phyloP scores from a whole-genome alignment of 148 eudicot species.

The Vaccinium corymbosum region DNA sequence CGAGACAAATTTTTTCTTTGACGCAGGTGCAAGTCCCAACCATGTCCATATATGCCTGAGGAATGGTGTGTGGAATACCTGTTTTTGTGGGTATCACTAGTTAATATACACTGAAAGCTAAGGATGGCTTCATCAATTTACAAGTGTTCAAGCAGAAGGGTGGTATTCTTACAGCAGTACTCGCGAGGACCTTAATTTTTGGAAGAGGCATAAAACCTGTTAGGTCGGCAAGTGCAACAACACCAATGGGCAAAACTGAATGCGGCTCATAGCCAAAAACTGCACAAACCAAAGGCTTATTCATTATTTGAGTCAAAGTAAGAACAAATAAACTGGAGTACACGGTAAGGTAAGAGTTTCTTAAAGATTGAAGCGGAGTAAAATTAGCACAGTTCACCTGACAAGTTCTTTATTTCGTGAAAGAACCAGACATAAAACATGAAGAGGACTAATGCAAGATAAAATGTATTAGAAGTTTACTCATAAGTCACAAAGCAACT shows the following conservation, averaged over 20 bases:
- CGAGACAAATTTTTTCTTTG: conserved; percentile 64
- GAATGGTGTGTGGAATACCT: conserved; percentile 87
- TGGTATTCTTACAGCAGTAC: conserved; percentile 69
- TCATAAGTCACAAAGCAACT: background rate
- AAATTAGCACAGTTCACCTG: background rate
- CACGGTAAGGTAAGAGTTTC: background rate
- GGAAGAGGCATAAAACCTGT: conserved; percentile 74
- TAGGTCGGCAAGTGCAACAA: conserved; percentile 65
- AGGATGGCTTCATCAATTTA: conserved; percentile 9
- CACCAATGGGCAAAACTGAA: conserved; percentile 90
- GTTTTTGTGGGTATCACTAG: conserved; percentile 7
- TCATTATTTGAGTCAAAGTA: background rate
- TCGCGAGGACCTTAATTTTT: conserved; percentile 78
- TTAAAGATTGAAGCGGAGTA: background rate
- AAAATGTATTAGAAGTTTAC: background rate
- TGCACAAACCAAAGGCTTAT: conserved; percentile 25
- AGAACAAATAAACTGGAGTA: conserved; percentile 9
- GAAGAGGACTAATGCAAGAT: background rate
- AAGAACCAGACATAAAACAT: background rate
- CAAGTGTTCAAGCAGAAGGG: conserved; percentile 3
- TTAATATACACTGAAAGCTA: conserved; percentile 6
- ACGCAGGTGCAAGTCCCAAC: conserved; percentile 76
- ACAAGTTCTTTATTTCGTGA: background rate
- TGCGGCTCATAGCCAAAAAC: conserved; percentile 96
- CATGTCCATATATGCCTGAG: conserved; percentile 95